A percentile compares a stretch with the other conserved stretches of the same genome.
These are phyloP conservation scores for Sphagnum contortum DNA, from an alignment of 225 moss, liverwort and hornwort genomes.

Conservation along the genomic window DNA sequence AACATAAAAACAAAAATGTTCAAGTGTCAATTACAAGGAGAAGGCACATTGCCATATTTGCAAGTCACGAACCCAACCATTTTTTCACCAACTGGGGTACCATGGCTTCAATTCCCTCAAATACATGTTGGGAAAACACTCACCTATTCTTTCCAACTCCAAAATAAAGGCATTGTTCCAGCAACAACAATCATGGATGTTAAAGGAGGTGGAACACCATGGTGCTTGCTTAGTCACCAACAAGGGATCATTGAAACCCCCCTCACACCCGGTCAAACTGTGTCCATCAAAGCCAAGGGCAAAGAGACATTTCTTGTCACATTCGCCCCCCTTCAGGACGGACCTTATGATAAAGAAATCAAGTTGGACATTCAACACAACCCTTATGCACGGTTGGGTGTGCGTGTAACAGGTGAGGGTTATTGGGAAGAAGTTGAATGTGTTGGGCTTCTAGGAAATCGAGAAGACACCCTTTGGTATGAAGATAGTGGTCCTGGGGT, in stretches of 20 bases:
- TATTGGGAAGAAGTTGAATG: constrained; percentile 81
- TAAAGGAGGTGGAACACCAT: constrained; percentile 24
- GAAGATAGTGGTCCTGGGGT: constrained; percentile 48
- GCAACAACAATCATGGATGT: constrained; percentile 46
- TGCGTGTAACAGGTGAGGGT: constrained; percentile 63
- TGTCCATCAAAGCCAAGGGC: constrained; percentile 38
- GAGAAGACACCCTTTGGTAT: constrained; percentile 56
- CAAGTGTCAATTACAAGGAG: constrained; percentile 72
- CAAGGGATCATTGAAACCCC: constrained; percentile 45
- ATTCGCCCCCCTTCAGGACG: constrained; percentile 34
- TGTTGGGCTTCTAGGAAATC: constrained; percentile 43
- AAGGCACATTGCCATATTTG: constrained; percentile 78
- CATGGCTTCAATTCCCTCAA: constrained; percentile 58
- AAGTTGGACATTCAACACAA: constrained; percentile 61
- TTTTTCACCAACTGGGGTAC: constrained; percentile 34
- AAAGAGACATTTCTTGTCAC: constrained; percentile 64
- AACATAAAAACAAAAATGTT: constrained; percentile 62
- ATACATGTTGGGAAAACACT: constrained; percentile 41
- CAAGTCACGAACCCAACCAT: constrained; percentile 55
- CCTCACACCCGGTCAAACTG: constrained; percentile 36
- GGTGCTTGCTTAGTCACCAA: constrained; percentile 57
- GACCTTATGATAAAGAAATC: constrained; percentile 61
- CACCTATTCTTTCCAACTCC: constrained; percentile 45
- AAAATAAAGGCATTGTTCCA: constrained; percentile 65
- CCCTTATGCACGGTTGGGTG: constrained; percentile 49